Evolutionary conservation across 805 yeast species (phyloP).

Genomic region (Lipomyces yamadae): DNA sequence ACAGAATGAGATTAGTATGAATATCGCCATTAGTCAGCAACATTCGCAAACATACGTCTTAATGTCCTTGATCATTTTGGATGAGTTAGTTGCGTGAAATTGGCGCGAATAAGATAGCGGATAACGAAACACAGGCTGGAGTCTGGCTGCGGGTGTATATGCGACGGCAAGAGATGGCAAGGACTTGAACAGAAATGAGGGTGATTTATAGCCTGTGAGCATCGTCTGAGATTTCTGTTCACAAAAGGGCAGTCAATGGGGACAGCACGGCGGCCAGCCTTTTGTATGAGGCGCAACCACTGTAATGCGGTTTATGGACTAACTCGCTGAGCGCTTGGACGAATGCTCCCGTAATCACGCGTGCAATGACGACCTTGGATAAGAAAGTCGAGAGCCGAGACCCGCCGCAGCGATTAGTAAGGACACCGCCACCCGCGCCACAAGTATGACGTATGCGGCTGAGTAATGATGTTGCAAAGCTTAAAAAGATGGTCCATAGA

Average conservation of each 20-base stretch:
- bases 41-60: constrained; percentile 18
- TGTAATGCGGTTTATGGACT: background rate
- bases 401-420: background rate
- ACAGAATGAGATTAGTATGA: background rate
- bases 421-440: background rate
- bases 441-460: background rate
- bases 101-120: background rate
- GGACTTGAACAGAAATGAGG: background rate
- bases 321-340: background rate
- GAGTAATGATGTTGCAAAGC: background rate
- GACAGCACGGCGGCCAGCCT: background rate
- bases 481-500: too few relatives aligned
- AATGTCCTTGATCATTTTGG: constrained; percentile 33
- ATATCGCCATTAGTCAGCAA: background rate
- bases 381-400: background rate
- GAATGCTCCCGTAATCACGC: background rate
- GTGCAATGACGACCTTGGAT: background rate
- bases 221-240: background rate
- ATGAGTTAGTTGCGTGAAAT: constrained; percentile 18
- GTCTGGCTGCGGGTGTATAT: background rate
- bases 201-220: background rate
- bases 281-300: background rate
- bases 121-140: background rate
- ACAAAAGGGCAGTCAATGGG: background rate
- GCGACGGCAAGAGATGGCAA: background rate